Evolutionary conservation across 192 early-diverging fungal genomes (phyloP).

Genomic region (Backusella macrospora): DNA sequence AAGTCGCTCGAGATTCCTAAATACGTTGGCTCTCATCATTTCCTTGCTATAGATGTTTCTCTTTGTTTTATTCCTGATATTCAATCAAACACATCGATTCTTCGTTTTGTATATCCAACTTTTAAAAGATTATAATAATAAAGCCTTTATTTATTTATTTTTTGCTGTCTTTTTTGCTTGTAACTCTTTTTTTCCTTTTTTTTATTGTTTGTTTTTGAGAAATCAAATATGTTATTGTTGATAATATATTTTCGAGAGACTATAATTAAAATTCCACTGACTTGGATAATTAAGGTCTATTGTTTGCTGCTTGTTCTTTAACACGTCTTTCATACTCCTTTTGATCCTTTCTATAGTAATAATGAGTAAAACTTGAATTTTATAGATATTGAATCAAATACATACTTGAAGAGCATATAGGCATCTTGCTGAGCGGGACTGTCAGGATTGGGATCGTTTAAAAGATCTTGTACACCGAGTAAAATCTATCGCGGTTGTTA

Average conservation of each 20-base stretch:
- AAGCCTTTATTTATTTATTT: neutral
- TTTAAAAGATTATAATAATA: neutral
- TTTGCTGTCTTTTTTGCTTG: neutral
- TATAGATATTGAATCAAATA: neutral
- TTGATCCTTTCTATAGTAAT: constrained; percentile 29
- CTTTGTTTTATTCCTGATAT: no score
- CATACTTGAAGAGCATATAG: constrained; percentile 75
- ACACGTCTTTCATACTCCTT: constrained; percentile 40
- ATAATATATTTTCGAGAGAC: neutral
- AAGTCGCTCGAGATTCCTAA: no score
- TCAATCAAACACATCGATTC: no score
- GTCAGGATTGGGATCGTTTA: constrained; percentile 89
- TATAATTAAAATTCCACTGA: neutral
- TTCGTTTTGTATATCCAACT: no score
- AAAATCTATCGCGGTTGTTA: constrained; percentile 65
- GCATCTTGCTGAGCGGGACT: constrained; percentile 89
- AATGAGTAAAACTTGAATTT: neutral
- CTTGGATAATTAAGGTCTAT: neutral
- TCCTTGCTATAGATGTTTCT: no score
- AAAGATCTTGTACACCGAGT: constrained; percentile 88
- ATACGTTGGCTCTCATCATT: no score
- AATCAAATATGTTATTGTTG: no score
- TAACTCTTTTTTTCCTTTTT: neutral
- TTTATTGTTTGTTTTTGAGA: neutral
- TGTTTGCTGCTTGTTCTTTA: constrained; percentile 27